Evolutionary conservation across 2,329 filamentous ascomycete species (phyloP), one percentile per base, ranked within the genome.

Genomic region (Cladophialophora exuberans): DNA sequence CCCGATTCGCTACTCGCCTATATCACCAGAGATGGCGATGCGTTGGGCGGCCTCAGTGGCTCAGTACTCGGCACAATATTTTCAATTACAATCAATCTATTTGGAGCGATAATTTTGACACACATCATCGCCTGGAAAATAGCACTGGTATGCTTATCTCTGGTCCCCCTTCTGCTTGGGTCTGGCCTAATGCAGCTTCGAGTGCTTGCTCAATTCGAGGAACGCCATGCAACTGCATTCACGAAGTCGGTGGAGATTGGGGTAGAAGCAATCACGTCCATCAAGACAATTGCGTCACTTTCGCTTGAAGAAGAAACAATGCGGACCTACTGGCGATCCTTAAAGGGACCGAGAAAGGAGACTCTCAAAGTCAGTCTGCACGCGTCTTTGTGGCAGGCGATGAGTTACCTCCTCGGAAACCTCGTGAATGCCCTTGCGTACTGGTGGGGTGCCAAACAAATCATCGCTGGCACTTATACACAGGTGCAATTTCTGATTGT

Each of bases 111-210:
- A 52, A 81, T 87, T 25, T 67, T 90, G 10, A 84, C 87, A 0
- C 85, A 88, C 59, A 82, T 89, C 36, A 76, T 90, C 42, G 85
- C 85, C 2, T 91, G 88, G 88, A 87, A 83, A 65, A 89, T 91
- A 57, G 87, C 87, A 0, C 72, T 91, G 15, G 87, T 90, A 83
- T 10, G 85, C 52, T 76, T 91, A 4, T 80, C 86, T 0, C 77
- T 83, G 7, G 83, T 90, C 0, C 88, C 88, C 0, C 72, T 90
- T 7, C 79, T 90, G 5, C 76, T 91, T 0, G 84, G 83, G 1
- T 80, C 86, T 0, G 87, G 88, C 23, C 43, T 46, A 22, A 46
- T 46, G 43, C 26, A 46, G 43, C 43, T 46, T n/a, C 43, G 0
- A 42, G 79, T 84, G 3, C 77, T 88, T 1, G 79, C 81, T 2